Base-by-base conservation (phyloP, 2,329 filamentous ascomycete species). In the Neonectria magnoliae region DNA sequence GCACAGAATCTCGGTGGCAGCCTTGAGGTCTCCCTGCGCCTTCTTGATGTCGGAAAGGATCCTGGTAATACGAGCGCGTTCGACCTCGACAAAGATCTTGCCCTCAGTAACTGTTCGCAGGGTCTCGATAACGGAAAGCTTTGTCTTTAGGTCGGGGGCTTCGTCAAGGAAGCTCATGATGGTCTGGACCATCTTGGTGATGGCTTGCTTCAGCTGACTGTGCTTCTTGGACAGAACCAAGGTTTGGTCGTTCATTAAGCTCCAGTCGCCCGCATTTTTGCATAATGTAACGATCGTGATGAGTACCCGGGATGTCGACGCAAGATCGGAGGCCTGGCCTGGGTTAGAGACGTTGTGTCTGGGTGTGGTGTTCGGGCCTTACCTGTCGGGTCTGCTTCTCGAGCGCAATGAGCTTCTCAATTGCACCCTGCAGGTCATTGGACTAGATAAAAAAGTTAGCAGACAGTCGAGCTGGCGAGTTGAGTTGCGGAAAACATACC, bases 1-100 rank as follows among this genome's bases (percentile, higher is more conserved):
- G 81, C 96, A 99, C 41, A 99, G 87, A 67, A 96, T 96, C 74
- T 98, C 95, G 58, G 93, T 91, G 31, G 96, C 96, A 5, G 93
- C 90, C 77, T 93, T 93, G 76, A 97, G 84, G 76, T 99, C 95
- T 69, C 94, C 95, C 81, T 98, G 93, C 70, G 92, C 84, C 82
- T 97, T 98, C 87, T 98, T 98, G 85, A 99, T 98, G 80, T 98
- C 90, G 56, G 96, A 98, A 13, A 99, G 87, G 70, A 97, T 97
- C 78, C 91, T 93, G 74, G 96, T 99, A 65, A 99, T 91, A 72
- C 96, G 92, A 69, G 96, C 96, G 72, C 96, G 91, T 86, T 99
- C 96, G 57, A 99, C 96, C 84, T 99, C 96, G 74, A 99, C 95
- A 76, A 99, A 99, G 79, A 99, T 99, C 91, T 99, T 99, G 82